A percentile compares a stretch with the other conserved stretches of the same genome.
Conservation (phyloP, 2,329 filamentous ascomycete species). For the Penicillium sp. region DNA sequence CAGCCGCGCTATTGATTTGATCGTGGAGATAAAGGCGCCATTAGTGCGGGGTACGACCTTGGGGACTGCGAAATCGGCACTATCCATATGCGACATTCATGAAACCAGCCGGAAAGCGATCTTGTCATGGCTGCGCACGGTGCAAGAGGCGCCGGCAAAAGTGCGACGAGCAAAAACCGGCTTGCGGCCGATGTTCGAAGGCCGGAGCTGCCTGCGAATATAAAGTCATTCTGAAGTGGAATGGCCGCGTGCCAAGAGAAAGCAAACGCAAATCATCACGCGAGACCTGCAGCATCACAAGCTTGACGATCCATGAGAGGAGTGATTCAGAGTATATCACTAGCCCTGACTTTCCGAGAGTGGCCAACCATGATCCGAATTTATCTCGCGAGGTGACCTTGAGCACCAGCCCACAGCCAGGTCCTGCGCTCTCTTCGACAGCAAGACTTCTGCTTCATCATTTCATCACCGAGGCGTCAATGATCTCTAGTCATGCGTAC, state of each 20-base stretch:
- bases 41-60: neutral
- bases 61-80: neutral
- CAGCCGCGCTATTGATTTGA: neutral
- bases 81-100: neutral
- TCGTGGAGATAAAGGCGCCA: no score
- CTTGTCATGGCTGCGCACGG: conserved; percentile 22
- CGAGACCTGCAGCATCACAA: no score
- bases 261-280: neutral
- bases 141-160: conserved; percentile 29
- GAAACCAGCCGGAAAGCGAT: conserved; percentile 10
- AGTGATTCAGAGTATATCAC: neutral
- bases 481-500: conserved; percentile 23
- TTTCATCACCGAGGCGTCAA: conserved; percentile 24
- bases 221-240: conserved; percentile 23
- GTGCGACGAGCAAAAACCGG: conserved; percentile 25
- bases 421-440: conserved; percentile 9
- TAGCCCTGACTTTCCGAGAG: neutral
- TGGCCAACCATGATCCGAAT: neutral
- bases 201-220: conserved; percentile 23
- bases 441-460: conserved; percentile 23
- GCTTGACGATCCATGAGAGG: neutral
- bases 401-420: neutral
- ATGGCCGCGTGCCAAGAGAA: conserved; percentile 20
- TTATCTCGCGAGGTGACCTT: neutral
- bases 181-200: conserved; percentile 21